A percentile compares a stretch with the other conserved stretches of the same genome.
Evolutionary conservation across 129 eudicot species (phyloP).

Genomic region (Ambrosia trifida): DNA sequence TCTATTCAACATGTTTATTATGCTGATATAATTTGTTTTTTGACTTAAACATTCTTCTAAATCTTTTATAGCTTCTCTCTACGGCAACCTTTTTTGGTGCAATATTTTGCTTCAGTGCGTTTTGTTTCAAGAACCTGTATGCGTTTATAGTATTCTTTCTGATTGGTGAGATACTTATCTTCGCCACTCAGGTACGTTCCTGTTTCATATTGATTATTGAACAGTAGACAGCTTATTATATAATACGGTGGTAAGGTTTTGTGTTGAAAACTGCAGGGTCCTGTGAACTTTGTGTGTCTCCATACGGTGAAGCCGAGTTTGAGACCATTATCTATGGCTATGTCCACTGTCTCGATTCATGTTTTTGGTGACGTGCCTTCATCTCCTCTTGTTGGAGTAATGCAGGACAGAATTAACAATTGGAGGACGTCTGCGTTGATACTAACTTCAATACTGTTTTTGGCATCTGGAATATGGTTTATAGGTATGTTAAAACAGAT

Average conservation of each 20-base stretch:
- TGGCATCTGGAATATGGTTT: conserved; percentile 72
- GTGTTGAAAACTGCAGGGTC: conserved; percentile 59
- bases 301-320: conserved; percentile 88
- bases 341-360: conserved; percentile 92
- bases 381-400: conserved; percentile 86
- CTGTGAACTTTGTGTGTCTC: conserved; percentile 85
- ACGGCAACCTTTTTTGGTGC: conserved; percentile 78
- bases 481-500: conserved; percentile 40
- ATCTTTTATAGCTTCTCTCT: conserved; percentile 73
- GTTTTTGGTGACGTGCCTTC: conserved; percentile 96
- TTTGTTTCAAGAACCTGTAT: conserved; percentile 68
- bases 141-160: conserved; percentile 65
- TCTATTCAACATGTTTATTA: neutral
- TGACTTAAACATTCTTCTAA: conserved; percentile 5
- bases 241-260: neutral
- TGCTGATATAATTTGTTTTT: neutral
- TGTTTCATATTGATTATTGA: neutral
- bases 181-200: conserved; percentile 85
- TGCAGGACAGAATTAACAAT: conserved; percentile 67
- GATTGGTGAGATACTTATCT: conserved; percentile 79
- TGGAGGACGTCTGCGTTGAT: conserved; percentile 69
- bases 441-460: conserved; percentile 58
- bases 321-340: conserved; percentile 90
- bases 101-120: conserved; percentile 77
- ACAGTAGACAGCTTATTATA: neutral